These are phyloP conservation scores for Haplosporangium sp. DNA, from an alignment of 371 early-diverging fungal genomes.

Conservation along the genomic window DNA sequence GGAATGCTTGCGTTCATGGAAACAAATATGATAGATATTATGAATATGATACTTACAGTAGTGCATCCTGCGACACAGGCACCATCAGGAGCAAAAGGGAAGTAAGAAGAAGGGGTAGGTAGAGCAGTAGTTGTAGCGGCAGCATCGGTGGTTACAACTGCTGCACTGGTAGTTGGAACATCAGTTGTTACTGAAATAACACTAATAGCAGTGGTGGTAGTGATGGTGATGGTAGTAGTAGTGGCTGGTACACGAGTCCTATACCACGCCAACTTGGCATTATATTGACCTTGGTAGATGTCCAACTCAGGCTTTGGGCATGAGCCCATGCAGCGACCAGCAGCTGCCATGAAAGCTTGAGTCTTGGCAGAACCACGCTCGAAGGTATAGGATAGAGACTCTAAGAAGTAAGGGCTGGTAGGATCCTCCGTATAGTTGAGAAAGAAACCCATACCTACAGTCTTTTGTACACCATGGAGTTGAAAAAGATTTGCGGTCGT, in stretches of 20 bases:
- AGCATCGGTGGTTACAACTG: too few relatives aligned
- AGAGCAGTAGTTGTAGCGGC: not conserved
- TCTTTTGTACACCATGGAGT: not conserved
- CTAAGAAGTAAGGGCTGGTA: conserved; percentile 31
- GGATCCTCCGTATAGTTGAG: conserved; percentile 46
- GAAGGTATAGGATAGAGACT: conserved; percentile 20
- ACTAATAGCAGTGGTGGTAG: not conserved
- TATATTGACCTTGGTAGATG: conserved; percentile 27
- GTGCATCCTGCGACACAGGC: conserved; percentile 29
- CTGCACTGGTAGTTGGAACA: too few relatives aligned
- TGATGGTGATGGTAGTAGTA: not conserved
- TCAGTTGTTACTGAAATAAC: too few relatives aligned
- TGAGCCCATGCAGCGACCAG: conserved; percentile 53
- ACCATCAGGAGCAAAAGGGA: conserved; percentile 30
- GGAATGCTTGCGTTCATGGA: too few relatives aligned
- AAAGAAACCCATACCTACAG: conserved; percentile 37
- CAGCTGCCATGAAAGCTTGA: conserved; percentile 51
- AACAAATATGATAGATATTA: too few relatives aligned
- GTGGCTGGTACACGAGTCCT: conserved; percentile 15
- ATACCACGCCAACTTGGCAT: conserved; percentile 42
- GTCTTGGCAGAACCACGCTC: conserved; percentile 37
- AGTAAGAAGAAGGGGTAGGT: conserved; percentile 3
- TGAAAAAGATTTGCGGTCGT: not conserved
- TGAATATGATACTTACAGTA: conserved; percentile 5
- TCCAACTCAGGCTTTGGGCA: conserved; percentile 46